Evolutionary conservation across 768 basidiomycete genomes (phyloP), one percentile per base, ranked within the genome.

Genomic region (Vararia minispora): DNA sequence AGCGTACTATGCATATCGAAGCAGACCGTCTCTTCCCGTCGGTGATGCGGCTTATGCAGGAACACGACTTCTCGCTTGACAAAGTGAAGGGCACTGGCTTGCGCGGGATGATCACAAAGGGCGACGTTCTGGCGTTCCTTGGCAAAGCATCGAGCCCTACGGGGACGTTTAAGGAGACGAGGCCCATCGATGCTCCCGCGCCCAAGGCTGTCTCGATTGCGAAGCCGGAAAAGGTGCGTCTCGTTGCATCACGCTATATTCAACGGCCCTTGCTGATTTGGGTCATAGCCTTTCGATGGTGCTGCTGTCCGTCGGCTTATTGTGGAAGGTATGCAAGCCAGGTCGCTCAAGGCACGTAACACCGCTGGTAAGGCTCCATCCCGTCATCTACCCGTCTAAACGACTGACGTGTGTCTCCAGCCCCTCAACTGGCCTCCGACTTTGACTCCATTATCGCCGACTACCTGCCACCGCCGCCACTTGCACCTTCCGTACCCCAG

Each of bases 71-170:
- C 45, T 50, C 63, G 5, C 68, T 79, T 44, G 72, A 74, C 36
- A 64, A 66, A 39, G 84, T 99, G 55, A 81, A 79, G 45, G 91
- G 85, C 5, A 94, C 90, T 2, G 94, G 94, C 34, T 67, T 86
- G 37, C 72, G 85, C 26, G 94, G 95, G 11, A 92, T 91, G 82
- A 58, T 98, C 43, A 98, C 92, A 33, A 97, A 97, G 58, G 95
- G 95, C 9, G 94, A 99, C 54, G 80, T 98, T 1, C 69, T 99
- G 21, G 64, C 87, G 3, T 79, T 76, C 59, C 66, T 95, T 5
- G 94, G 94, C 14, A 79, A 79, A 58, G 84, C 90, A 14, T 79
- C 79, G 9, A 67, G 69, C 25, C 85, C 89, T 1, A 64, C 69
- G 14, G 89, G 88, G 26, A 83, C 84, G 3, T 85, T 68, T 60